Evolutionary conservation across 2,329 filamentous ascomycete genomes (phyloP).

Genomic region (Alternaria metachromatica): DNA sequence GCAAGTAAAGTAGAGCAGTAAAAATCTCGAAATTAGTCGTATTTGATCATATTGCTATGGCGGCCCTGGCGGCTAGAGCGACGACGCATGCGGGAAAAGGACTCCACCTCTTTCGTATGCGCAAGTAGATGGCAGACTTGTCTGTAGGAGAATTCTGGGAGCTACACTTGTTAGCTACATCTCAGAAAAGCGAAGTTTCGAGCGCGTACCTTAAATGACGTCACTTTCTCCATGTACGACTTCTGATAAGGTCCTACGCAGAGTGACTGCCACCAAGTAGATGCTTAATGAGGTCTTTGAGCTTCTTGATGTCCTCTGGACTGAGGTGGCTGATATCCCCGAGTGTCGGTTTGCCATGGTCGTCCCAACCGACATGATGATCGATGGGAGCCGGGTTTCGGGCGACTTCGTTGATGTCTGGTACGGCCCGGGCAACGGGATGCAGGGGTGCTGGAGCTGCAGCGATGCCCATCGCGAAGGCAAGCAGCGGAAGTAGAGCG

Average conservation of each 20-base stretch:
- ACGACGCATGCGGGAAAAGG: background rate
- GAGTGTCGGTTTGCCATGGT: constrained; percentile 6
- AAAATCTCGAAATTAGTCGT: background rate
- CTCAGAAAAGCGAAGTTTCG: background rate
- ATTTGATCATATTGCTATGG: background rate
- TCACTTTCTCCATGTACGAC: background rate
- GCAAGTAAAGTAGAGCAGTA: background rate
- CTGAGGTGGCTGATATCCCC: background rate
- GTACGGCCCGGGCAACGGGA: constrained; percentile 8
- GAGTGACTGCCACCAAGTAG: background rate
- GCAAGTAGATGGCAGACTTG: background rate
- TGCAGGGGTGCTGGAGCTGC: constrained; percentile 16
- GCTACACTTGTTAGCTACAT: background rate
- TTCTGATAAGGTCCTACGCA: background rate
- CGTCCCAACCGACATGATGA: constrained; percentile 7
- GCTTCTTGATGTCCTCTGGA: background rate
- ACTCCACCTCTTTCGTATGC: background rate
- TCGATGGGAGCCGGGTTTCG: constrained; percentile 28
- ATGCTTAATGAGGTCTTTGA: constrained; percentile 3
- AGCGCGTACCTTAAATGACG: background rate
- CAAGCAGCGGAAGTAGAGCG: constrained; percentile 14
- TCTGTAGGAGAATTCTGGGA: background rate
- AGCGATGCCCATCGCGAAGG: constrained; percentile 5
- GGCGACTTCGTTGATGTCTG: constrained; percentile 21
- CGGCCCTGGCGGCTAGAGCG: background rate